A percentile compares a stretch with the other conserved stretches of the same genome.
These are phyloP conservation scores for Sporothrix pseudoabietina DNA, from an alignment of 2,329 filamentous ascomycete species.

Conservation along the genomic window DNA sequence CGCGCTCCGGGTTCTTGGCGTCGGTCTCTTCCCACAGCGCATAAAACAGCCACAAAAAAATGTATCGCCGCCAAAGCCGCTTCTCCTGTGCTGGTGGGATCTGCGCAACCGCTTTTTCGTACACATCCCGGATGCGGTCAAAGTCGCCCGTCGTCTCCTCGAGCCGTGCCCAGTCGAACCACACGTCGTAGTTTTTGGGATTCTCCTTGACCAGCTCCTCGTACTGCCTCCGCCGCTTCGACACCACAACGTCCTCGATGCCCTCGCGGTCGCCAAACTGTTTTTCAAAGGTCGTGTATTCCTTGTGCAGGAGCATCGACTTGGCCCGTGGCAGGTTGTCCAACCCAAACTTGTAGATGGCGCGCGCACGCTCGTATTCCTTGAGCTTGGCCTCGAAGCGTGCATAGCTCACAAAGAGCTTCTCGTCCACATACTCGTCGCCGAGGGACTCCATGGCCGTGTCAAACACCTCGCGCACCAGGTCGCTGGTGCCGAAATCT, in stretches of 20 bases:
- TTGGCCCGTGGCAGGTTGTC: conserved; percentile 88
- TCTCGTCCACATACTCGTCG: conserved; percentile 95
- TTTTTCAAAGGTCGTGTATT: conserved; percentile 97
- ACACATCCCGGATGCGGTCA: conserved; percentile 85
- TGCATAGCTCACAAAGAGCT: conserved; percentile 93
- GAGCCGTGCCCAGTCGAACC: conserved; percentile 92
- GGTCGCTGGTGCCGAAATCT: conserved; percentile 86
- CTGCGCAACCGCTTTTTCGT: conserved; percentile 93
- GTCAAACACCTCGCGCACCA: conserved; percentile 90
- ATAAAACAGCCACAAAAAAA: conserved; percentile 98
- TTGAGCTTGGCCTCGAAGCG: conserved; percentile 92
- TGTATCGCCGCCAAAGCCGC: conserved; percentile 94
- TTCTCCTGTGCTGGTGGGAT: conserved; percentile 95
- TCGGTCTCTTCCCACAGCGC: conserved; percentile 93
- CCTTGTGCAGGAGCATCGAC: conserved; percentile 82
- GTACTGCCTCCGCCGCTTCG: conserved; percentile 89
- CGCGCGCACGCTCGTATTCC: conserved; percentile 88
- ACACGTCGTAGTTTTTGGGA: conserved; percentile 92
- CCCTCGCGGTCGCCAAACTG: conserved; percentile 93
- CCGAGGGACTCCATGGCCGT: conserved; percentile 84
- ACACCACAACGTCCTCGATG: conserved; percentile 93
- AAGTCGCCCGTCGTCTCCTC: conserved; percentile 83
- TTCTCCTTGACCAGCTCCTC: conserved; percentile 94
- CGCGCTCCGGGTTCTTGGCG: conserved; percentile 73
- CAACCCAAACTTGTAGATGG: conserved; percentile 95